Evolutionary conservation across 2,329 filamentous ascomycete genomes (phyloP), one percentile per base, ranked within the genome.

Genomic region (Fonsecaea nubica): DNA sequence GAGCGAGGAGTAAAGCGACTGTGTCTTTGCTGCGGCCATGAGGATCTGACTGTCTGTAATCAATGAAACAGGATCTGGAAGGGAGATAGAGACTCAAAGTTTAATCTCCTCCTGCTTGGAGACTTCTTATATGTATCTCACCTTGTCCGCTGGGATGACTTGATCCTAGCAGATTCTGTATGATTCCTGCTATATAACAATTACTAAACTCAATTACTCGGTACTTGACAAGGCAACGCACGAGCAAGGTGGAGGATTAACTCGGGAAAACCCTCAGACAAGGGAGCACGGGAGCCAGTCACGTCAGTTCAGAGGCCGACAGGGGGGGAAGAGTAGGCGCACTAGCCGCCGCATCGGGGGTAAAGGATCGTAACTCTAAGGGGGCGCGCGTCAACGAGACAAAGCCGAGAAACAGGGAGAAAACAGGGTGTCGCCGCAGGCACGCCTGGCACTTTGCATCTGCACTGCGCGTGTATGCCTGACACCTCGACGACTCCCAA

Each of bases 21-120:
- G 66, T 33, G 61, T 57, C 60, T 63, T 52, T 38, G 64, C 63
- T 53, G 67, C 63, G 50, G 57, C 69, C 64, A 68, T 71, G 42
- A 33, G 30, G 25, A 36, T 25, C 6, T 12, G 2, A 30, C 45
- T 50, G 21, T 21, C 25, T 13, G 8, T 9, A 5, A 12, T 25
- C 10, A 30, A 50, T 13, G 12, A 50, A 25, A 32, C 30, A 32
- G 45, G 3, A 15, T 30, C 18, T 9, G 5, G 38, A 40, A 15
- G 10, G 6, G 15, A 40, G 35, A 21, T 15, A 36, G 42, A 36
- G 13, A 35, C 15, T 9, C 12, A 33, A 30, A 21, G 32, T 21
- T 9, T 25, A 25, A 1, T 10, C 13, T 50, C 4, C 30, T 50
- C 3, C 45, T 50, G 45, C 45, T 12, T 12, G 21, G 8, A 25